phyloP scores from a whole-genome alignment of 192 early-diverging fungal genomes.

The Diversispora eburnea region DNA sequence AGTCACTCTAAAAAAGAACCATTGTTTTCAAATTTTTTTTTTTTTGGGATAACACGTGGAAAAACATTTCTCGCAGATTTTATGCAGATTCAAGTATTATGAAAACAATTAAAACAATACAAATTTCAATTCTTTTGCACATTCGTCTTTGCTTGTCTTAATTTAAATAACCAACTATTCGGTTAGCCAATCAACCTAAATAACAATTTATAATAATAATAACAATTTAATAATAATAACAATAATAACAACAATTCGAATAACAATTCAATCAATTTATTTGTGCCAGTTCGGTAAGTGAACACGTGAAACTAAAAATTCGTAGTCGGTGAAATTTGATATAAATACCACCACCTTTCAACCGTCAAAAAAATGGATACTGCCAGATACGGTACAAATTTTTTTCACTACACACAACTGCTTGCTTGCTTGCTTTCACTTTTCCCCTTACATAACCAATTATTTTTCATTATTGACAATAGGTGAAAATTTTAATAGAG shows the following conservation, averaged over 20 bases:
- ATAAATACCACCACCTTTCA: slow-evolving; percentile 9
- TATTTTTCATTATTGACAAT: background rate
- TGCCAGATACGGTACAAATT: background rate
- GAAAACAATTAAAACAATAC: too few relatives aligned
- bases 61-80: background rate
- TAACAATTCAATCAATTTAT: too few relatives aligned
- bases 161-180: background rate
- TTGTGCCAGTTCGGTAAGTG: background rate
- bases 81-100: too few relatives aligned
- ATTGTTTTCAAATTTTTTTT: background rate
- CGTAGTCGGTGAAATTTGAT: background rate
- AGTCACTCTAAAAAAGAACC: background rate
- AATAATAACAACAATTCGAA: too few relatives aligned
- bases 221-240: background rate
- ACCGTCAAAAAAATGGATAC: background rate
- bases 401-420: background rate
- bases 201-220: background rate
- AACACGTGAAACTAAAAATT: background rate
- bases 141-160: too few relatives aligned
- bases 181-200: background rate
- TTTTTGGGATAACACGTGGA: background rate
- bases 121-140: too few relatives aligned
- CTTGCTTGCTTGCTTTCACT: background rate
- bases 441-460: background rate
- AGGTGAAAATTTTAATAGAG: background rate